Percentiles rank a stretch among this genome's conserved stretches.
These are phyloP conservation scores for Carallia pectinifolia DNA, from an alignment of 345 rosid species.

Conservation along the genomic window DNA sequence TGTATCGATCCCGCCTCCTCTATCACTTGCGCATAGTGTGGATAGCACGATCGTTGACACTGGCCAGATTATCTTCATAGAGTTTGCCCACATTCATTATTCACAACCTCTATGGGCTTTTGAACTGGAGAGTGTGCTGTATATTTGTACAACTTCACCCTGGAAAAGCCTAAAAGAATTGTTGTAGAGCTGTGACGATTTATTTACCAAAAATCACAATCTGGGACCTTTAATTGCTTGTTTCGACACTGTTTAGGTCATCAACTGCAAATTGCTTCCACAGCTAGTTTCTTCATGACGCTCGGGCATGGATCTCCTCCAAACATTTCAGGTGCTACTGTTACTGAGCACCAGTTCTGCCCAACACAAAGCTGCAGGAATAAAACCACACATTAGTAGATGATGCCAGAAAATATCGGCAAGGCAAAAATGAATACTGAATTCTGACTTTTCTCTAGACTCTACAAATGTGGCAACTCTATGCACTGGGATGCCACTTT, in stretches of 20 bases:
- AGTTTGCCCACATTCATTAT: slow-evolving; percentile 38
- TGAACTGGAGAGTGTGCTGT: slow-evolving; percentile 46
- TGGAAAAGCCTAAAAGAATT: slow-evolving; percentile 35
- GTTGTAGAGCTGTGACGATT: slow-evolving; percentile 25
- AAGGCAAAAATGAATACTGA: neutral
- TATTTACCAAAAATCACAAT: slow-evolving; percentile 16
- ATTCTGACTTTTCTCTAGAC: no score
- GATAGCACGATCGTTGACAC: slow-evolving; percentile 9
- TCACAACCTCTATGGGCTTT: slow-evolving; percentile 31
- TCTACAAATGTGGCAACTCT: no score
- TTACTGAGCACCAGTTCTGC: slow-evolving; percentile 81
- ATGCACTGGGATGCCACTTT: no score
- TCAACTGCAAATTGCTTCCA: slow-evolving; percentile 83
- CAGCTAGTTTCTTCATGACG: slow-evolving; percentile 91
- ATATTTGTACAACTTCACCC: slow-evolving; percentile 83
- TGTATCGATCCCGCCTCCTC: slow-evolving; percentile 20
- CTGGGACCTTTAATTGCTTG: slow-evolving; percentile 13
- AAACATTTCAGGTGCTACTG: slow-evolving; percentile 91
- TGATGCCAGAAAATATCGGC: neutral
- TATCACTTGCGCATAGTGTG: slow-evolving; percentile 19
- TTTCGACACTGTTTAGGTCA: slow-evolving; percentile 12
- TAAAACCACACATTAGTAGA: slow-evolving; percentile 6
- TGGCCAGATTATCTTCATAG: slow-evolving; percentile 17
- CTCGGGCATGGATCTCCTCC: slow-evolving; percentile 95
- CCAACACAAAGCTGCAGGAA: slow-evolving; percentile 84